Conservation (phyloP, 441 rosid species). For the Omphalea diandra region DNA sequence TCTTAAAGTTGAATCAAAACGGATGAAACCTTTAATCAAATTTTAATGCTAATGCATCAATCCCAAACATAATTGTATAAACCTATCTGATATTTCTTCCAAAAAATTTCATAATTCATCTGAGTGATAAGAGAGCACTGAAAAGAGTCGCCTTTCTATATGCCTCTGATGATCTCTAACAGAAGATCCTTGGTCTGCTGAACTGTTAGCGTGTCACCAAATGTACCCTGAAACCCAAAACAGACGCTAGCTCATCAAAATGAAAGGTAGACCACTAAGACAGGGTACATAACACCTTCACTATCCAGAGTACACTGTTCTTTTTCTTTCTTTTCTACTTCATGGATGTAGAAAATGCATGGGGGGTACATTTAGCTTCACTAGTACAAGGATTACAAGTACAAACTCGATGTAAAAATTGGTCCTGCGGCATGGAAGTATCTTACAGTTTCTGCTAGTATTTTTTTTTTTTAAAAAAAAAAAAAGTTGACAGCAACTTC, state of each 20-base stretch:
- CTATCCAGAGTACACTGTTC: too few species aligned
- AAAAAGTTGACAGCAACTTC: neutral
- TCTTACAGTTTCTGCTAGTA: too few species aligned
- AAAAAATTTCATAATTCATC: neutral
- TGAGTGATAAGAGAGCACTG: neutral
- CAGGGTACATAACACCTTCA: too few species aligned
- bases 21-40: neutral
- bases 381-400: neutral
- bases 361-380: neutral
- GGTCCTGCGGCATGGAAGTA: neutral
- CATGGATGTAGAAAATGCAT: too few species aligned
- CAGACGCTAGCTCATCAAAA: neutral
- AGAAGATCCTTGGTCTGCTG: constrained; percentile 45
- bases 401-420: neutral
- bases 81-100: neutral
- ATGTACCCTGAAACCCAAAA: constrained; percentile 39
- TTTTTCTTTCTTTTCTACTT: too few species aligned
- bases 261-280: too few species aligned
- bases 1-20: neutral
- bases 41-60: neutral
- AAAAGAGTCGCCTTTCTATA: constrained; percentile 5
- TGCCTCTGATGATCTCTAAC: constrained; percentile 45
- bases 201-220: constrained; percentile 34
- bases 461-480: too few species aligned
- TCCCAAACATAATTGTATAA: neutral